Evolutionary conservation across 2,329 filamentous ascomycete species (phyloP).

Genomic region (Bisporella sp.): DNA sequence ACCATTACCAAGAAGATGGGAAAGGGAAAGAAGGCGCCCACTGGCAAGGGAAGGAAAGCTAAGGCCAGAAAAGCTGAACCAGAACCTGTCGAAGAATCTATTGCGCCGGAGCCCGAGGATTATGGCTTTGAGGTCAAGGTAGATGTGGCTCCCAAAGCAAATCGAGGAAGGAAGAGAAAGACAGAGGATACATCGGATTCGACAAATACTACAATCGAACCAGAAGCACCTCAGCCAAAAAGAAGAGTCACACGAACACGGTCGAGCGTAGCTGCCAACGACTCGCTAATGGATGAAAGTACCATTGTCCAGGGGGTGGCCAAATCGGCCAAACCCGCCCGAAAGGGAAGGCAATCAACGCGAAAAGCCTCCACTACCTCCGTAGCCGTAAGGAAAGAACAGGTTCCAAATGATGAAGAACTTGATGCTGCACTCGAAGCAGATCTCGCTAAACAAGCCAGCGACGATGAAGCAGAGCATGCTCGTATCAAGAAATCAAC

Average conservation of each 20-base stretch:
- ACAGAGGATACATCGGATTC: conserved; percentile 14
- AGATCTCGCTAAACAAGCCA: conserved; percentile 51
- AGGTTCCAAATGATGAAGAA: conserved; percentile 52
- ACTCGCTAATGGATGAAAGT: conserved; percentile 36
- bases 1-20: conserved; percentile 49
- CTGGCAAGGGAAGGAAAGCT: conserved; percentile 39
- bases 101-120: conserved; percentile 26
- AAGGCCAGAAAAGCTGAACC: conserved; percentile 43
- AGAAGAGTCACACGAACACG: conserved; percentile 28
- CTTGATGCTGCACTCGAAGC: conserved; percentile 59
- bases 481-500: conserved; percentile 9
- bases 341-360: conserved; percentile 33
- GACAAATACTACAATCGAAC: conserved; percentile 5
- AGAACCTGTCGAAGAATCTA: conserved; percentile 39
- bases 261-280: conserved; percentile 40
- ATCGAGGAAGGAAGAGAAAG: conserved; percentile 21
- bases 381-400: conserved; percentile 28
- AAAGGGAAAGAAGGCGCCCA: conserved; percentile 49
- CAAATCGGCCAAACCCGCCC: background rate
- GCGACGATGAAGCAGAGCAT: conserved; percentile 41
- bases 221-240: conserved; percentile 31
- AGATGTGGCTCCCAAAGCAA: conserved; percentile 18
- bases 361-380: conserved; percentile 46
- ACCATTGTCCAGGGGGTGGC: conserved; percentile 32
- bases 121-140: conserved; percentile 25